Evolutionary conservation across 1,284 basidiomycete genomes (phyloP).

Genomic region (Apiotrichum porosum): DNA sequence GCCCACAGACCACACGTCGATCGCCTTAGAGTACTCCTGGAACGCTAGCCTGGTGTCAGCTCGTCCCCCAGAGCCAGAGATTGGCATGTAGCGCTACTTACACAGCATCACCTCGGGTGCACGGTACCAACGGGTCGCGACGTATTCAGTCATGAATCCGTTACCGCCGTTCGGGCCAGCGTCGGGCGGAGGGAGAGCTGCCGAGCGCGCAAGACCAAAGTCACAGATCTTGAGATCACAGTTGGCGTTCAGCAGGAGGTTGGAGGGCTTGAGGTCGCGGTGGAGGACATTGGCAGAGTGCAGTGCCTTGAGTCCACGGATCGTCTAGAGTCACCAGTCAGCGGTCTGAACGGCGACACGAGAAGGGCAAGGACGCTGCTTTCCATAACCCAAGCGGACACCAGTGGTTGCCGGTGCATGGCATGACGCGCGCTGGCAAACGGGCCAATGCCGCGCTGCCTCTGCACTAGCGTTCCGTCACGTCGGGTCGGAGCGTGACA

Average conservation of each 20-base stretch:
- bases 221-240: slow-evolving; percentile 95
- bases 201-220: slow-evolving; percentile 83
- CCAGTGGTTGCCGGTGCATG: no score
- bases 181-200: slow-evolving; percentile 67
- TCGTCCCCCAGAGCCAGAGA: no score
- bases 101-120: slow-evolving; percentile 90
- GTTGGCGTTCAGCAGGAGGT: slow-evolving; percentile 90
- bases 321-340: no score
- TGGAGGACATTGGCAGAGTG: slow-evolving; percentile 86
- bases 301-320: slow-evolving; percentile 87
- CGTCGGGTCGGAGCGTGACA: background rate
- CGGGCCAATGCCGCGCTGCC: no score
- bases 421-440: no score
- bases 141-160: slow-evolving; percentile 83
- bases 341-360: no score
- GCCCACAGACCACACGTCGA: slow-evolving; percentile 90
- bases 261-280: slow-evolving; percentile 92
- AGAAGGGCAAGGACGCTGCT: no score
- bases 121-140: slow-evolving; percentile 84
- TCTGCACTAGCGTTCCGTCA: no score
- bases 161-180: slow-evolving; percentile 66
- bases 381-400: no score
- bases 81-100: no score
- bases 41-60: slow-evolving; percentile 54
- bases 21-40: slow-evolving; percentile 87